Evolutionary conservation across 129 eudicot genomes (phyloP), one percentile per base, ranked within the genome.

Genomic region (Flaveria trinervia): DNA sequence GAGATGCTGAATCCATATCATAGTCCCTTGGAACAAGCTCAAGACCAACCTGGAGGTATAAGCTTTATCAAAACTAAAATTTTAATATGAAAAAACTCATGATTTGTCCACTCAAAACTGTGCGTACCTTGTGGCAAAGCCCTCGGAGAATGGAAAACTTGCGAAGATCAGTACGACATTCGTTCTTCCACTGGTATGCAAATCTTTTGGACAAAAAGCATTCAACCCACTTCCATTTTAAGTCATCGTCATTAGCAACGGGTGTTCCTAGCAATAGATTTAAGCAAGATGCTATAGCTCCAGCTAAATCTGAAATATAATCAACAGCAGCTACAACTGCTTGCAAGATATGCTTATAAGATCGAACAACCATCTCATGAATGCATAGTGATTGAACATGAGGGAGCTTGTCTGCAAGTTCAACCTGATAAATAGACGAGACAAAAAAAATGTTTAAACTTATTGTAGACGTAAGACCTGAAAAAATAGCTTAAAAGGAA

Each of bases 331-430:
- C 89, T 50, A 91, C 66, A 66, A 94, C 94, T 75, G 98, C 97
- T 75, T 91, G 98, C 71, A 93, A 60, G 74, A 94, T 84, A 81
- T 94, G 97, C 78, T 94, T 94, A 83, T 89, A 94, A 23, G 97
- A 96, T 79, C 99, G 89, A 84, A 91, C 96, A 78, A 94, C 86
- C 98, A 94, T 94, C 84, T 94, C 98, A 43, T 94, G 98, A 46
- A 94, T 80, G 79, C 98, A 94, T n/a, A 94, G 88, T 51, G 97
- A 91, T 75, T 89, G 99, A 56, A 94, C 97, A 60, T 94, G 99
- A 56, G 99, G 97, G 62, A 94, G 99, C 89, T 94, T 94, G 86
- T 91, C 97, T 5, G 99, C 89, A 75, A 94, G 97, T 83, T 91
- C 93, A 81, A 94, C 97, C 99, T 94, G 83, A 43, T 12, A 48